Evolutionary conservation across 345 rosid genomes (phyloP).

Genomic region (Moricandia moricandioides): DNA sequence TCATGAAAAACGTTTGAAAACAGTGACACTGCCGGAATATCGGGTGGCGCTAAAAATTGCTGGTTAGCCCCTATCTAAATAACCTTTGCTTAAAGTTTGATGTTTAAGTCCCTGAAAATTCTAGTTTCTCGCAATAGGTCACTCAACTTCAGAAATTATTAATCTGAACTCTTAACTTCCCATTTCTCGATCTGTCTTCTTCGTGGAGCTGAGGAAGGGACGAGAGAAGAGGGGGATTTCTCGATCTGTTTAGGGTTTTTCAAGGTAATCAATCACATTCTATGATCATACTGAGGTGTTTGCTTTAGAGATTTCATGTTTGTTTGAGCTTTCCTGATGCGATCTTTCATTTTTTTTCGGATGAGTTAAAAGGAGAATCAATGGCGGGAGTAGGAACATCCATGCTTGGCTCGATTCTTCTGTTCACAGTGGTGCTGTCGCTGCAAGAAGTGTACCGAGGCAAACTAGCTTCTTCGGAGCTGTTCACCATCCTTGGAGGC

Average conservation of each 20-base stretch:
- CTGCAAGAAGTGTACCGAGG: constrained; percentile 67
- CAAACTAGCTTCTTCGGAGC: constrained; percentile 69
- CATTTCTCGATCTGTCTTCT: constrained; percentile 3
- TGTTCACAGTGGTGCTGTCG: constrained; percentile 61
- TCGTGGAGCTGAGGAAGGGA: constrained; percentile 5
- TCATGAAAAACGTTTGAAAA: neutral
- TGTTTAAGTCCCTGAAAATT: constrained; percentile 5
- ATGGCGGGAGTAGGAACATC: constrained; percentile 77
- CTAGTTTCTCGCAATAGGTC: neutral
- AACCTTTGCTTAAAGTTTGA: neutral
- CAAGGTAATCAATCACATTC: constrained; percentile 2
- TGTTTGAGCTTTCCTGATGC: neutral
- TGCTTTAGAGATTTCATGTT: neutral
- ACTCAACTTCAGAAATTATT: neutral
- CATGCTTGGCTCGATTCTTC: constrained; percentile 61
- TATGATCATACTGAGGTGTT: neutral
- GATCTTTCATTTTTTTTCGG: neutral
- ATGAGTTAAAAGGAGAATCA: constrained; percentile 20
- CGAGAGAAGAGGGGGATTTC: neutral
- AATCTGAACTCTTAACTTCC: neutral
- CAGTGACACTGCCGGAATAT: no score
- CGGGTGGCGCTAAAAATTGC: no score
- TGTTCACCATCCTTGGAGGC: constrained; percentile 79
- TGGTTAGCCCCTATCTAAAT: neutral
- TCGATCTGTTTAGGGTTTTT: constrained; percentile 4